Evolutionary conservation across 768 basidiomycete genomes (phyloP).

Genomic region (Leccinum longicurvipes): DNA sequence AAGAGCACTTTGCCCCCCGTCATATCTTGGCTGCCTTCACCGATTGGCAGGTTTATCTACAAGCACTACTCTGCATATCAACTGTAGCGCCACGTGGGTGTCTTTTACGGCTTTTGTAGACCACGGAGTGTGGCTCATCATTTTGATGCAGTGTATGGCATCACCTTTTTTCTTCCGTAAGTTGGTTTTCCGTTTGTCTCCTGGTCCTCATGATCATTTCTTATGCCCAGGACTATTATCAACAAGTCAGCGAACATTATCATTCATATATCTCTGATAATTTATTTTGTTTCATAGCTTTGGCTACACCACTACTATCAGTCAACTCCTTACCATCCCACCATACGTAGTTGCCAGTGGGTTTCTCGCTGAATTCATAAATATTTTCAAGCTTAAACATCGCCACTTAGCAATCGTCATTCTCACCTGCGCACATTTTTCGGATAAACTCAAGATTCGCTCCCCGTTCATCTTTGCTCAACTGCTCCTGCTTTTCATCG

Average conservation of each 20-base stretch:
- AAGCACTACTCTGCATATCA: constrained; percentile 37
- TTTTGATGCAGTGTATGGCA: constrained; percentile 53
- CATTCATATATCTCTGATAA: not conserved
- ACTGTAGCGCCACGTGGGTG: constrained; percentile 56
- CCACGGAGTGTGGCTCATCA: not conserved
- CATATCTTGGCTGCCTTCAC: constrained; percentile 51
- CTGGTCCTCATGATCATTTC: not conserved
- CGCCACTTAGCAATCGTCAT: constrained; percentile 45
- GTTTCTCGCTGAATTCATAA: constrained; percentile 17
- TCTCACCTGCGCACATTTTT: constrained; percentile 51
- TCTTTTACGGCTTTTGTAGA: not conserved
- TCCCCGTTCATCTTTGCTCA: constrained; percentile 57
- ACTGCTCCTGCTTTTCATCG: constrained; percentile 48
- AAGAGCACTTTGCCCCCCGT: constrained; percentile 53
- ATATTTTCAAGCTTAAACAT: not conserved
- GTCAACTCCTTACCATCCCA: constrained; percentile 65
- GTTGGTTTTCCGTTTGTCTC: constrained; percentile 25
- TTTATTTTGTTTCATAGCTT: constrained; percentile 39
- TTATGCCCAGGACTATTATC: constrained; percentile 52
- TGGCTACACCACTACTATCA: constrained; percentile 52
- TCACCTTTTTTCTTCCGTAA: constrained; percentile 68
- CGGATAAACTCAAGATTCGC: constrained; percentile 54
- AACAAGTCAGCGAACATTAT: constrained; percentile 32
- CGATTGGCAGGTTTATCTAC: constrained; percentile 60
- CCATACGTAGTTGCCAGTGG: constrained; percentile 62